Percentiles rank a stretch among this genome's conserved stretches.
Evolutionary conservation across 2,329 filamentous ascomycete species (phyloP).

Genomic region (Sporothrix pallida): DNA sequence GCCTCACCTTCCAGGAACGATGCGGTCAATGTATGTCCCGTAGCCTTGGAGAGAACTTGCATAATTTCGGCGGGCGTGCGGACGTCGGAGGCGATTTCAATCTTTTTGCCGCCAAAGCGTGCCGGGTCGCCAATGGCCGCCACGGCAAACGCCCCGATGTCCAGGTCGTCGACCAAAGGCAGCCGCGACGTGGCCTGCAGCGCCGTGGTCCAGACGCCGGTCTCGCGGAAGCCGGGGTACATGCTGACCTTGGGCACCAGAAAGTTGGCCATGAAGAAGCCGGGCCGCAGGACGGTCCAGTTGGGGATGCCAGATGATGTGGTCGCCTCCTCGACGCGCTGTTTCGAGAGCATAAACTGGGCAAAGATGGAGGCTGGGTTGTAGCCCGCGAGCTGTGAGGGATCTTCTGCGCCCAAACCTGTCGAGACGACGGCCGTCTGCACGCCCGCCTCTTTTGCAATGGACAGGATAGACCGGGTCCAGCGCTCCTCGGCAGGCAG

Average conservation of each 20-base stretch:
- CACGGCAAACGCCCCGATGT: slow-evolving; percentile 54
- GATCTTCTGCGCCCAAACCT: slow-evolving; percentile 40
- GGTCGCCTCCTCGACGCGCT: slow-evolving; percentile 50
- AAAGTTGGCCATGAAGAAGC: slow-evolving; percentile 59
- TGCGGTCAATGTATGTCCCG: background rate
- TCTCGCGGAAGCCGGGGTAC: slow-evolving; percentile 49
- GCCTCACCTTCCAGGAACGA: slow-evolving; percentile 8
- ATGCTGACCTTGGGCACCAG: slow-evolving; percentile 49
- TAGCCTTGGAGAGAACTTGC: background rate
- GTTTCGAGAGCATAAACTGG: slow-evolving; percentile 44
- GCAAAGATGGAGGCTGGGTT: background rate
- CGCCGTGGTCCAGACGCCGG: slow-evolving; percentile 49
- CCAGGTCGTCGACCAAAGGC: slow-evolving; percentile 53
- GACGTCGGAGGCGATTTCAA: slow-evolving; percentile 25
- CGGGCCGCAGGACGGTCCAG: slow-evolving; percentile 58
- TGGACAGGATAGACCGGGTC: slow-evolving; percentile 45
- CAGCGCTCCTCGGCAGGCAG: slow-evolving; percentile 42
- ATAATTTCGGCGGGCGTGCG: slow-evolving; percentile 19
- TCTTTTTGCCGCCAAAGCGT: background rate
- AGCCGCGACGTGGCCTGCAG: slow-evolving; percentile 47
- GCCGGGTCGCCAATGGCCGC: slow-evolving; percentile 46
- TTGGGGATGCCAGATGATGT: slow-evolving; percentile 46
- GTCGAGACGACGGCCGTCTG: slow-evolving; percentile 49
- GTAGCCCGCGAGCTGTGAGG: background rate
- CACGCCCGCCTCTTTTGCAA: slow-evolving; percentile 48